These are phyloP conservation scores for Periconia digitata DNA, from an alignment of 2,329 filamentous ascomycete species.

Conservation along the genomic window DNA sequence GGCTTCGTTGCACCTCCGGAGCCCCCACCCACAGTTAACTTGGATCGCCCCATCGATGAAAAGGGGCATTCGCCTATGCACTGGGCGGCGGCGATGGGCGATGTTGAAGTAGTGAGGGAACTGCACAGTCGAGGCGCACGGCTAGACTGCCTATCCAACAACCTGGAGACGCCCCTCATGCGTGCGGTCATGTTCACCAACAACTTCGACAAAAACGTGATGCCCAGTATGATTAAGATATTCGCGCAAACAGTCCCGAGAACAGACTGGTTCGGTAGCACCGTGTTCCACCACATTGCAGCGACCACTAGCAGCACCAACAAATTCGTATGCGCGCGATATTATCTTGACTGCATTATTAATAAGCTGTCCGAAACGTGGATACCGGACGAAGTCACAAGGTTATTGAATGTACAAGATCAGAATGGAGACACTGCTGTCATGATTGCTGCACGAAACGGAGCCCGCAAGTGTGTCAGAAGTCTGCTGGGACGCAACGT, in stretches of 20 bases:
- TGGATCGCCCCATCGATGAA: conserved; percentile 90
- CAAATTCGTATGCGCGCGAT: conserved; percentile 85
- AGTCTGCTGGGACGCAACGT: conserved; percentile 75
- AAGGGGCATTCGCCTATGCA: conserved; percentile 92
- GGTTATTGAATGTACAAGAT: conserved; percentile 80
- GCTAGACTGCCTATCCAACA: conserved; percentile 65
- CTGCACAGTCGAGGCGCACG: conserved; percentile 79
- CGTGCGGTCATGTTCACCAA: conserved; percentile 95
- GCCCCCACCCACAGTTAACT: conserved; percentile 82
- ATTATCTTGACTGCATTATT: conserved; percentile 89
- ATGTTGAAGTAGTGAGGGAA: conserved; percentile 86
- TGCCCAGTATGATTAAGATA: conserved; percentile 80
- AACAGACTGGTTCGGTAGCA: conserved; percentile 78
- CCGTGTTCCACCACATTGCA: conserved; percentile 92
- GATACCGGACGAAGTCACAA: conserved; percentile 73
- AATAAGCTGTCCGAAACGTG: conserved; percentile 81
- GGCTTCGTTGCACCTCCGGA: conserved; percentile 69
- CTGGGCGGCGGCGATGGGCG: conserved; percentile 97
- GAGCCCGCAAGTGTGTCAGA: conserved; percentile 74
- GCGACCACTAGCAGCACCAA: conserved; percentile 82
- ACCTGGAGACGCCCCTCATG: conserved; percentile 85
- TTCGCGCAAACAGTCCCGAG: conserved; percentile 79
- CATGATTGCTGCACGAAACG: conserved; percentile 81
- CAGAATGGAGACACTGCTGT: conserved; percentile 89
- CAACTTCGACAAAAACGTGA: conserved; percentile 90